Conservation (phyloP, 345 rosid species). For the Salix viminalis region DNA sequence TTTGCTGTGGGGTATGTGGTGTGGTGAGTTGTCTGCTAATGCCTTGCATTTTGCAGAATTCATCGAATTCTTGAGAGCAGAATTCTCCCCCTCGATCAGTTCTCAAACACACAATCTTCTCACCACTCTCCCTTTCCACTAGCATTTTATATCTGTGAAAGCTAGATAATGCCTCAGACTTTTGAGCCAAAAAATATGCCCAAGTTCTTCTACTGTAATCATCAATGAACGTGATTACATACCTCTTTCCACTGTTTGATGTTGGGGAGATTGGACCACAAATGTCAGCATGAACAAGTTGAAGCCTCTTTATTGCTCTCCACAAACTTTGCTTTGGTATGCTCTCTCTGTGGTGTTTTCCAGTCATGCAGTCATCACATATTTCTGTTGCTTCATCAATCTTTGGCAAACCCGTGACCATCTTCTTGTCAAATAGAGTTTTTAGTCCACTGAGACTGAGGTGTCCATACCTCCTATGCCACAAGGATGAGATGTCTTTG, state of each 20-base stretch:
- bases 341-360: neutral
- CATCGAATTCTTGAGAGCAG: neutral
- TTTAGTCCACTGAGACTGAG: neutral
- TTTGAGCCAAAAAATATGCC: neutral
- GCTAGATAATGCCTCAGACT: neutral
- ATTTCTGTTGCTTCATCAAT: slow-evolving; percentile 1
- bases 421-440: slow-evolving; percentile 1
- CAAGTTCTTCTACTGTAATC: neutral
- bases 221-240: neutral
- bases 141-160: neutral
- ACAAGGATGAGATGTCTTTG: slow-evolving; percentile 6
- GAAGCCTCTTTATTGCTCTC: neutral
- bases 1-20: neutral
- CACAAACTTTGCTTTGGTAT: neutral
- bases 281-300: neutral
- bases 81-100: neutral
- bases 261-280: neutral
- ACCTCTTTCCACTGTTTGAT: neutral
- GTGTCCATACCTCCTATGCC: neutral
- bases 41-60: neutral
- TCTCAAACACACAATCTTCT: neutral
- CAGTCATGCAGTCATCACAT: neutral
- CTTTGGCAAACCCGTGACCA: slow-evolving; percentile 12
- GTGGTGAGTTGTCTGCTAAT: neutral
- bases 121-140: neutral